These are phyloP conservation scores for Porpolomopsis calyptriformis DNA, from an alignment of 768 basidiomycete species.

Conservation along the genomic window DNA sequence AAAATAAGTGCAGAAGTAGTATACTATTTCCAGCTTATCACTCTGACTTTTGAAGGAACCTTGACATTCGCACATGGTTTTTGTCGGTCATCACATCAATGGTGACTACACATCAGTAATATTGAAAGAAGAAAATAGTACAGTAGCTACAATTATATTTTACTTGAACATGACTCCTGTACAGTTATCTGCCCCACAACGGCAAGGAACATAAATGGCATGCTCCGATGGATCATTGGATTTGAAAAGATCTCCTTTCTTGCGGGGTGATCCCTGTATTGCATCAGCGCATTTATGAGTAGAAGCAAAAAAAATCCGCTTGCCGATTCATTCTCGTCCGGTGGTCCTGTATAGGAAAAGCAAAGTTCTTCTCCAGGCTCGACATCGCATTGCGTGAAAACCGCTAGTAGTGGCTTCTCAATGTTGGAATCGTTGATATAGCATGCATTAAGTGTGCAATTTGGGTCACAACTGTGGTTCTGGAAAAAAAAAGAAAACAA, in stretches of 20 bases:
- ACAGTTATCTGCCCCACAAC: constrained; percentile 44
- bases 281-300: background rate
- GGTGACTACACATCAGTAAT: no score
- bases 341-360: constrained; percentile 60
- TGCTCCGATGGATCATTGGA: constrained; percentile 18
- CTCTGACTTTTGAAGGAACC: no score
- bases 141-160: no score
- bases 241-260: constrained; percentile 6
- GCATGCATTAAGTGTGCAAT: constrained; percentile 57
- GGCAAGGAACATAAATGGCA: constrained; percentile 39
- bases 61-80: no score
- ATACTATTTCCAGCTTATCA: no score
- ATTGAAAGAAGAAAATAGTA: no score
- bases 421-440: constrained; percentile 73
- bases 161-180: constrained; percentile 26
- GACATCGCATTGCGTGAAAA: constrained; percentile 61
- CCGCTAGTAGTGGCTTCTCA: constrained; percentile 53
- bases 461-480: constrained; percentile 92
- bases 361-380: constrained; percentile 59
- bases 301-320: constrained; percentile 8
- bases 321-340: constrained; percentile 29
- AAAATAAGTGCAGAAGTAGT: no score
- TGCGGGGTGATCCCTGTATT: constrained; percentile 3
- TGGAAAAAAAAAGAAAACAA: constrained; percentile 18
- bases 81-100: no score